Base-by-base conservation (phyloP, 305 asterid species). In the Fraxinus latifolia region DNA sequence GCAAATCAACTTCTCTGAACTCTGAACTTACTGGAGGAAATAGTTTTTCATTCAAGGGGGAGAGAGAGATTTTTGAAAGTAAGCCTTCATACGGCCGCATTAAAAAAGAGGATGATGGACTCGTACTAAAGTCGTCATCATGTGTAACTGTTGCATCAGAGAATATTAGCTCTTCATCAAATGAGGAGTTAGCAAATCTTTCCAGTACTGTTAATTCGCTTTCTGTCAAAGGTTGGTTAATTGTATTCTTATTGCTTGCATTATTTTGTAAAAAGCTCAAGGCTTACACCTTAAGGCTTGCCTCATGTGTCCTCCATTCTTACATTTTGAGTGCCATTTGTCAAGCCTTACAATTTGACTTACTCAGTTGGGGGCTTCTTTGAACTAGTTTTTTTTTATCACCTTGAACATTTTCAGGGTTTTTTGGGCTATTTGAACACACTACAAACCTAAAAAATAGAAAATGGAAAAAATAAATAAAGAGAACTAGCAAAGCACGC, bases 61-160 rank as follows among this genome's bases (percentile, higher is more conserved):
- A 81, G 19, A 53, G 65, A 79, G 85, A 58, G 77, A 82, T 71
- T 67, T 82, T 75, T 67, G 86, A 89, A 29, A 82, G 78, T 32
- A 72, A 31, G 82, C 79, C 84, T 76, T 85, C 89, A 23, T 82
- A 84, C 15, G 76, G 74, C 68, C 82, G 75, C 75, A 29, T 80
- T 7, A 89, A 76, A 60, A 87, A 78, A 37, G 90, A 85, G 77
- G 89, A 91, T 75, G 90, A 90, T 72, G 81, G 77, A 37, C 91
- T 91, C 79, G 87, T 85, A 44, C 86, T 90, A 44, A 91, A 89
- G 86, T 79, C 91, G 76, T 87, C 94, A 17, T 89, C 94, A 7
- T 88, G 97, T 78, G 81, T 82, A 15, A 82, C 82, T 74, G 84
- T 82, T 79, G 87, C 85, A 7, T 86, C 90, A 36, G 94, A 92